These are phyloP conservation scores for Volvox reticuliferus DNA, from an alignment of 139 green algal species.

Conservation along the genomic window DNA sequence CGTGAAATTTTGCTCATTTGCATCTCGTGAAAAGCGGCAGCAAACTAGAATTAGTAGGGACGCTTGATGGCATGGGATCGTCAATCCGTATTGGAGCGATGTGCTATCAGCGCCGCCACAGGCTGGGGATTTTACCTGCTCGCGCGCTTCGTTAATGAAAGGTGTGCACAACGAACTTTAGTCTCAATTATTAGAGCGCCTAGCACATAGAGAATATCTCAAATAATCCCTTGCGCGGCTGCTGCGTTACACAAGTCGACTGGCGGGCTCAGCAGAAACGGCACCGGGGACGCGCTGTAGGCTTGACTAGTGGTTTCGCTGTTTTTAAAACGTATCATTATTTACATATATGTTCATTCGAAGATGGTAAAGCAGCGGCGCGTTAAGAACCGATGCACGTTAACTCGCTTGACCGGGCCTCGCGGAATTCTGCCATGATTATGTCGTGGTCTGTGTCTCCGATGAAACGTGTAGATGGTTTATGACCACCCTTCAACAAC, in stretches of 20 bases:
- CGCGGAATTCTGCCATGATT: not conserved
- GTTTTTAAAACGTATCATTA: not conserved
- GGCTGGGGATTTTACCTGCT: constrained; percentile 33
- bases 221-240: not conserved
- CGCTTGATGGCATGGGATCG: constrained; percentile 33
- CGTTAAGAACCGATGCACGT: too few relatives aligned
- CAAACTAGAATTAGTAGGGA: too few relatives aligned
- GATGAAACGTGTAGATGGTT: not conserved
- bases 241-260: not conserved
- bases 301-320: too few relatives aligned
- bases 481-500: not conserved
- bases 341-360: not conserved
- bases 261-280: not conserved
- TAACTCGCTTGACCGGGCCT: not conserved
- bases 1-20: too few relatives aligned
- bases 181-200: not conserved
- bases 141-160: constrained; percentile 31
- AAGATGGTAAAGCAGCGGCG: too few relatives aligned
- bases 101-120: constrained; percentile 13
- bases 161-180: not conserved
- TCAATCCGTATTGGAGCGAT: constrained; percentile 12
- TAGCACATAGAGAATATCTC: not conserved
- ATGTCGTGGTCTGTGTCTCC: not conserved
- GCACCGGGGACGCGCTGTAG: too few relatives aligned
- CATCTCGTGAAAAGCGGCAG: too few relatives aligned